Evolutionary conservation across 805 yeast genomes (phyloP), one percentile per base, ranked within the genome.

Genomic region (Wickerhamiella alocasiicola): DNA sequence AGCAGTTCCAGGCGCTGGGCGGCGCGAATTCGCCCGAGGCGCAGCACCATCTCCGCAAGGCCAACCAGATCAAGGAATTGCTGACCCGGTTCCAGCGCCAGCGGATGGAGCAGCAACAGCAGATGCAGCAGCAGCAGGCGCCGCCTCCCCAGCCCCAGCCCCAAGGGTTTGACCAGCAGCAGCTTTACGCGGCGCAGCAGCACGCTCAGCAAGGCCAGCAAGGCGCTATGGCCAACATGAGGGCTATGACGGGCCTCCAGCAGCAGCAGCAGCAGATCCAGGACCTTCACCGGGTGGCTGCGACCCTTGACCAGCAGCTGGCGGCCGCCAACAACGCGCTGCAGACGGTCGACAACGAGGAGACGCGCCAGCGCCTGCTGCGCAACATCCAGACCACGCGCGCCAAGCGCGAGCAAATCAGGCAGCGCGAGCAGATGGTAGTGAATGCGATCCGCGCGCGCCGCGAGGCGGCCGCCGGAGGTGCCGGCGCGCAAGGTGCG

Each of bases 11-110:
- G 41, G 49, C 45, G 39, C 41, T 31, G 11, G 59, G 58, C 9
- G 49, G 52, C 15, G 53, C 52, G 26, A 24, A 23, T 16, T 48
- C 57, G 23, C 53, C 51, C 3, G 58, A 59, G 41, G 63, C 60
- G 7, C 52, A 46, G 45, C 41, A 34, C 35, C 61, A 55, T 31
- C 44, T 51, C 16, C 43, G 45, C 36, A 56, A 56, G 13, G 64
- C 62, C n/a, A 58, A 53, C 41, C 48, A 44, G 36, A 41, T 48
- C 43, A 50, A 45, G 39, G 39, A 36, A 31, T 48, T 48, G 42
- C 52, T 53, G 24, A 43, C 47, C 19, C 43, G 39, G 20, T 36
- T 47, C 36, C 49, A 38, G 44, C 50, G 46, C 41, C 52, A 36
- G 40, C 49, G 33, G 35, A 44, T 36, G 39, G 40, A 34, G 39